Percentiles rank a stretch among this genome's conserved stretches.
These are phyloP conservation scores for Dendryphion nanum DNA, from an alignment of 2,329 filamentous ascomycete genomes.

Conservation along the genomic window DNA sequence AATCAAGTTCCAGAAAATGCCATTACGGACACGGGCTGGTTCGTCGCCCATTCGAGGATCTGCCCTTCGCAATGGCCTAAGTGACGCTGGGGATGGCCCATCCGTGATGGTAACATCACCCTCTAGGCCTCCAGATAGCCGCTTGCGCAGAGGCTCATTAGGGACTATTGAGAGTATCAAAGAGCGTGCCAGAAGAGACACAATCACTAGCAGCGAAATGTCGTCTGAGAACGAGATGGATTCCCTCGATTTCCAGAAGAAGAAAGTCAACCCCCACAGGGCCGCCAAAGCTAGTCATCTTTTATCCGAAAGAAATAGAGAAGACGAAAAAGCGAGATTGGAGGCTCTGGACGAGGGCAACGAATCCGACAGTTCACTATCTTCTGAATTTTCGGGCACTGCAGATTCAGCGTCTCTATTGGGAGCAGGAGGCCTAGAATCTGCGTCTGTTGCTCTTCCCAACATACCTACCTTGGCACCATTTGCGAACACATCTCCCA, in stretches of 20 bases:
- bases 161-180: constrained; percentile 69
- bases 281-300: constrained; percentile 54
- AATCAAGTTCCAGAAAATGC: constrained; percentile 97
- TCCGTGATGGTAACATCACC: constrained; percentile 58
- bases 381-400: constrained; percentile 41
- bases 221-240: constrained; percentile 81
- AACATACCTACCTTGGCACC: constrained; percentile 44
- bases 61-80: constrained; percentile 56
- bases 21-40: constrained; percentile 77
- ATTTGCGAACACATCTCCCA: constrained; percentile 56
- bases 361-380: constrained; percentile 40
- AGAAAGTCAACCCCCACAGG: constrained; percentile 60
- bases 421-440: constrained; percentile 60
- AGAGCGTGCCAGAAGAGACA: constrained; percentile 69
- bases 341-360: constrained; percentile 43
- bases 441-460: constrained; percentile 47
- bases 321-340: constrained; percentile 45
- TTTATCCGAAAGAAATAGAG: constrained; percentile 53
- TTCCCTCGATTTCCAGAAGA: constrained; percentile 62
- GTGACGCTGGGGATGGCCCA: constrained; percentile 49
- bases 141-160: constrained; percentile 65
- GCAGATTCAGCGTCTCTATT: constrained; percentile 69
- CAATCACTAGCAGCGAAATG: constrained; percentile 78
- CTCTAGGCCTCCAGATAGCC: constrained; percentile 47
- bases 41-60: constrained; percentile 70